Evolutionary conservation across 1,139 yeast genomes (phyloP), one percentile per base, ranked within the genome.

Genomic region (Yamadazyma diddensiae): DNA sequence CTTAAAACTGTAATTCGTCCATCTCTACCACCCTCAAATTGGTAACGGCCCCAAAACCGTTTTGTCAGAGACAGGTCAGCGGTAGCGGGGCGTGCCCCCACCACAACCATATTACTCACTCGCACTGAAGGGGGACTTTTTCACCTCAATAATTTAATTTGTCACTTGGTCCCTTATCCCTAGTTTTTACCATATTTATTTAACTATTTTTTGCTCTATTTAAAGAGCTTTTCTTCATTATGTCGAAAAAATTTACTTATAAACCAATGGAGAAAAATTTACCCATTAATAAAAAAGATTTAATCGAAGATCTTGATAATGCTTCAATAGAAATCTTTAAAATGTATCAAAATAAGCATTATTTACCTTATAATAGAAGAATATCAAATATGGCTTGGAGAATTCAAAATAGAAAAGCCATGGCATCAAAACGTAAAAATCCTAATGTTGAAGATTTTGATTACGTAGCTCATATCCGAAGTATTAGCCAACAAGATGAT

Each of bases 381-480:
- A 66, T 69, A 16, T 56, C 67, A 26, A 69, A 69, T 46, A 58
- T 69, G 16, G 74, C 75, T 6, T 68, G 73, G 73, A 50, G 75
- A 37, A 66, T 69, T 35, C 72, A 68, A 33, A 67, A 65, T 46
- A 52, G 50, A 28, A 67, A 68, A 43, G 26, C 54, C 29, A 27
- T 60, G 27, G 33, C 33, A 9, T 15, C 20, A 6, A 16, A 27
- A 20, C 27, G 32, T 11, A 7, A 13, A 12, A 60, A 55, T 31
- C 60, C 67, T 5, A 57, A 49, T 38, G 42, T 59, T 27, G 73
- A 66, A 34, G 73, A 67, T 33, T 69, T 69, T 44, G 74, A 69
- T 49, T 68, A 69, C 40, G 73, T 68, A 20, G 72, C 72, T 15
- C 75, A 69, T 41, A 67, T 69, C 21, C 50, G 72, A 35, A 53